These are phyloP conservation scores for Purshia tridentata DNA, from an alignment of 306 rosid genomes.

Conservation along the genomic window DNA sequence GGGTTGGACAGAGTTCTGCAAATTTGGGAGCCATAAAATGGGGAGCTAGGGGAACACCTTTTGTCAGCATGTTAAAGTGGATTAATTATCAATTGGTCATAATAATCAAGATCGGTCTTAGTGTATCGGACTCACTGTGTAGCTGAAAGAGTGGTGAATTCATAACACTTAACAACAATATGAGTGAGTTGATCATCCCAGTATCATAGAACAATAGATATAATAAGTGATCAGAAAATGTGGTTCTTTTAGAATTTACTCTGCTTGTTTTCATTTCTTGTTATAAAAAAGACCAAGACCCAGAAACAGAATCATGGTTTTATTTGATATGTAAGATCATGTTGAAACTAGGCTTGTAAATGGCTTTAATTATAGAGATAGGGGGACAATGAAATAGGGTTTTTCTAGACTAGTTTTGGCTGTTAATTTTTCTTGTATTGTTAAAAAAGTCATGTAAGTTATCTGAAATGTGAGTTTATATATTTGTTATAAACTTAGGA, in stretches of 20 bases:
- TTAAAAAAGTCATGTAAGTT: background rate
- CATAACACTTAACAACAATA: no score
- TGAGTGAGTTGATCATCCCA: no score
- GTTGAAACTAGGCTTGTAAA: background rate
- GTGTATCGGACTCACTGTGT: no score
- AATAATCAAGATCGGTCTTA: no score
- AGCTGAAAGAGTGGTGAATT: no score
- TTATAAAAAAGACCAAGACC: background rate
- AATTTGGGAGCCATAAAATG: background rate
- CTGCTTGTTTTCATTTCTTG: background rate
- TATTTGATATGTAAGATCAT: background rate
- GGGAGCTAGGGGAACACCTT: no score
- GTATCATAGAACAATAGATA: no score
- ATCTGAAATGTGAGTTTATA: background rate
- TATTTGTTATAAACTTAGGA: conserved; percentile 43
- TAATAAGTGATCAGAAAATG: background rate
- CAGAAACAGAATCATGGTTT: background rate
- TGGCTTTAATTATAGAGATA: background rate
- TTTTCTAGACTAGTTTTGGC: background rate
- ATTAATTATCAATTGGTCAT: no score
- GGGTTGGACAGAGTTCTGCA: background rate
- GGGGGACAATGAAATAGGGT: background rate
- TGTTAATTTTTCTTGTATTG: background rate
- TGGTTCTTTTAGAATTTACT: background rate
- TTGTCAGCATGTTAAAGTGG: no score